A percentile compares a stretch with the other conserved stretches of the same genome.
Evolutionary conservation across 2,329 filamentous ascomycete genomes (phyloP).

Genomic region (Calonectria henricotiae): DNA sequence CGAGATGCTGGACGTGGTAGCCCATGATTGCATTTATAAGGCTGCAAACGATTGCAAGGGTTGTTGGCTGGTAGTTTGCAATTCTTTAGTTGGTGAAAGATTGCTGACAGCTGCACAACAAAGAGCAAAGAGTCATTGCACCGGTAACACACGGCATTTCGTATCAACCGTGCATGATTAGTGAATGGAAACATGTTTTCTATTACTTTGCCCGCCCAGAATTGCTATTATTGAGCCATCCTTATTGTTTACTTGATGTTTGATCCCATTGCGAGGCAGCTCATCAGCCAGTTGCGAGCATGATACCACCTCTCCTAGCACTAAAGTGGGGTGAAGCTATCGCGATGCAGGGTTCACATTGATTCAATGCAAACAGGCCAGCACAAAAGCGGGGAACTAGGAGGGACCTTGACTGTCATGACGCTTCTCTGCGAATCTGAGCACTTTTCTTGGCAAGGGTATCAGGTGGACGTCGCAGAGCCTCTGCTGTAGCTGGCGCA

Average conservation of each 20-base stretch:
- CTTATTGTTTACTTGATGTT: neutral
- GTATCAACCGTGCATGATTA: too few relatives aligned
- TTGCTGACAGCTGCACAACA: neutral
- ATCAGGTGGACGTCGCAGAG: neutral
- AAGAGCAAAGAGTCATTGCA: neutral
- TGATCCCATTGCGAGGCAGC: neutral
- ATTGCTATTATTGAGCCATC: neutral
- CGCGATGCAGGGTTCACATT: conserved; percentile 10
- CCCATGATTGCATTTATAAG: conserved; percentile 3
- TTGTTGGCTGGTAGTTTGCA: neutral
- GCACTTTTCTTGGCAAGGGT: conserved; percentile 11
- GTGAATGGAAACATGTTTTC: neutral
- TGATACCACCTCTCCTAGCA: neutral
- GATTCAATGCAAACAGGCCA: conserved; percentile 4
- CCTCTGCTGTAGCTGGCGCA: conserved; percentile 10
- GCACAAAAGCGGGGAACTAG: conserved; percentile 12
- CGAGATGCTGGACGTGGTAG: conserved; percentile 41
- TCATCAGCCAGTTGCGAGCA: neutral
- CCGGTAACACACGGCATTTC: neutral
- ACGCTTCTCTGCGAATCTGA: conserved; percentile 7
- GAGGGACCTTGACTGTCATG: conserved; percentile 15
- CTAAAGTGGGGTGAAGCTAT: conserved; percentile 28
- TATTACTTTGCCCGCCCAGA: neutral
- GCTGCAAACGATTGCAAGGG: too few relatives aligned
- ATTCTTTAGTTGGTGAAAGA: neutral